Evolutionary conservation across 2,329 filamentous ascomycete genomes (phyloP), one percentile per base, ranked within the genome.

Genomic region (Neonectria faginata): DNA sequence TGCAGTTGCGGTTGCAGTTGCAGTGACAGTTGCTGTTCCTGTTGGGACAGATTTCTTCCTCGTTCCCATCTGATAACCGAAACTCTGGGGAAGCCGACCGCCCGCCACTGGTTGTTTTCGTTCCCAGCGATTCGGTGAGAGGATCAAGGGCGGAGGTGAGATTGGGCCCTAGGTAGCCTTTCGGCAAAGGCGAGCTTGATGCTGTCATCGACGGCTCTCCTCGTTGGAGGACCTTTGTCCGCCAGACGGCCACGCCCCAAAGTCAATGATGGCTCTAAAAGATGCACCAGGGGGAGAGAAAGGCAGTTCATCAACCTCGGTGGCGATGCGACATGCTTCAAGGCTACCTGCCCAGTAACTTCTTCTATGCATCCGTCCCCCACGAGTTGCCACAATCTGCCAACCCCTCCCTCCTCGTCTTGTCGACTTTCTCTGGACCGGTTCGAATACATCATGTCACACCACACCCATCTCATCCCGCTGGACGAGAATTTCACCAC

Each of bases 311-410:
- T 52, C 22, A 14, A 14, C 14, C 56, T 33, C 47, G 14, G 57
- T 60, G 57, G 57, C 57, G 29, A 60, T 60, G 41, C 50, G 31
- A 54, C 50, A 51, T 47, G 29, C 48, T 51, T 59, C 25, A 54
- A n/a, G 39, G 39, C 50, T 22, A 53, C 48, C 20, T 51, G 27
- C 27, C n/a, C 27, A 3, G 18, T 18, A 25, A 33, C 27, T 51
- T 27, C 45, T 51, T 33, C 48, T 31, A 50, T 50, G 48, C 48
- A 33, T 51, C 48, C 48, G 33, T 51, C 22, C 16, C 14, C n/a
- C 11, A 12, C 5, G 18, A 18, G 31, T 33, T 51, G 48, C 48
- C n/a, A 51, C n/a, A 51, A n/a, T 36, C 27, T 9, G 10, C 27
- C 47, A 31, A 50, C 47, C 47, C 45, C 45, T 50, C 45, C 27